phyloP scores from a whole-genome alignment of 805 yeast species.

The Sporopachydermia quercuum region DNA sequence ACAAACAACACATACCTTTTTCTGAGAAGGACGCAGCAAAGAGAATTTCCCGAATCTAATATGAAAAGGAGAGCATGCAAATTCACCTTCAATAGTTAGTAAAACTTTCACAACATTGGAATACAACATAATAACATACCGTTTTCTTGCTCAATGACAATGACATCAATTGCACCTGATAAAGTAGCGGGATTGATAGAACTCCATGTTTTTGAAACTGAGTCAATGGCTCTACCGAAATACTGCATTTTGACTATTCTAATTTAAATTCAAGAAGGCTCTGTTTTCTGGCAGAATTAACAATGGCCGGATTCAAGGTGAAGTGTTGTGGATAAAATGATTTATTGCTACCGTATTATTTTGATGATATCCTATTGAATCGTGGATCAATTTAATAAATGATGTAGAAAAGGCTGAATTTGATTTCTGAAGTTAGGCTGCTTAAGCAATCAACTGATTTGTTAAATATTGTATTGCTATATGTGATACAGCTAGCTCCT shows the following conservation, averaged over 20 bases:
- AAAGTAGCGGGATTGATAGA: slow-evolving; percentile 92
- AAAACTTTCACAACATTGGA: neutral
- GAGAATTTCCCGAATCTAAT: slow-evolving; percentile 93
- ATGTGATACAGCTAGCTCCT: no score
- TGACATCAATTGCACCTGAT: slow-evolving; percentile 93
- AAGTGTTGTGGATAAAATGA: no score
- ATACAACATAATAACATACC: slow-evolving; percentile 21
- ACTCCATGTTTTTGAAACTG: slow-evolving; percentile 94
- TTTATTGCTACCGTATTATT: no score
- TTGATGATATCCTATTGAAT: no score
- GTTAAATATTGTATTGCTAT: no score
- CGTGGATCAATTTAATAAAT: no score
- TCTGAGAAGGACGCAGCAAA: slow-evolving; percentile 83
- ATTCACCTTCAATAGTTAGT: slow-evolving; percentile 24
- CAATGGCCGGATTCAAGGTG: no score
- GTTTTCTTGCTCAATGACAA: slow-evolving; percentile 81
- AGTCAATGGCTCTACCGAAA: slow-evolving; percentile 89
- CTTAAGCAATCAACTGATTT: no score
- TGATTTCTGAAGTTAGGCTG: no score
- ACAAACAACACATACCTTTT: slow-evolving; percentile 32
- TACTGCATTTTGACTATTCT: slow-evolving; percentile 74
- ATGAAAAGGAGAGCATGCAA: slow-evolving; percentile 92
- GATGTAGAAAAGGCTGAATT: no score
- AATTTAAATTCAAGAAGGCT: no score
- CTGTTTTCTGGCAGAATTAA: no score